These are phyloP conservation scores for Aspergillus sclerotiicarbonarius DNA, from an alignment of 495 filamentous ascomycete species.

Conservation along the genomic window DNA sequence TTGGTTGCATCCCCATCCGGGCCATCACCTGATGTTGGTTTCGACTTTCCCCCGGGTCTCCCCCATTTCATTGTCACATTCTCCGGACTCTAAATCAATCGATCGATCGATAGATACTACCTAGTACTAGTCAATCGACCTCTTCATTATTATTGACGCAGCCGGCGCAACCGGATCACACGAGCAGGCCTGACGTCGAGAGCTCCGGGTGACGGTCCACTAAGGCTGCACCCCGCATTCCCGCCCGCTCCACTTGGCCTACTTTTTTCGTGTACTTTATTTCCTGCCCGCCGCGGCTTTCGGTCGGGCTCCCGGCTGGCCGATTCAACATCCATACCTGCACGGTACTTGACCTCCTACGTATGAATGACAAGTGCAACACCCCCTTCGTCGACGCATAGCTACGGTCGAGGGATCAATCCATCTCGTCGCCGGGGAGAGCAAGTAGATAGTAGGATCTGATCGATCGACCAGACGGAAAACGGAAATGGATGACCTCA, in stretches of 20 bases:
- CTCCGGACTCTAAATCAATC: too few species aligned
- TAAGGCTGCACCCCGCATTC: constrained; percentile 48
- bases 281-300: background rate
- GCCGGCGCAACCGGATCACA: constrained; percentile 31
- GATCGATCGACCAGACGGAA: too few species aligned
- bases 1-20: background rate
- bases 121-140: background rate
- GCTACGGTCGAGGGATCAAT: too few species aligned
- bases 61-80: background rate
- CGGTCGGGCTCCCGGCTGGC: too few species aligned
- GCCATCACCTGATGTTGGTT: constrained; percentile 16
- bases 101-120: background rate
- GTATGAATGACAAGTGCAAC: too few species aligned
- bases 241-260: constrained; percentile 31
- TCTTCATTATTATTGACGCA: background rate
- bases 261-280: constrained; percentile 5
- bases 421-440: too few species aligned
- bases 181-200: constrained; percentile 38
- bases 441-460: too few species aligned
- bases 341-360: too few species aligned
- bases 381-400: too few species aligned
- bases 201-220: constrained; percentile 16
- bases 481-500: constrained; percentile 1
- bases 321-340: too few species aligned
- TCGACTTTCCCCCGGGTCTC: background rate